A percentile compares a stretch with the other conserved stretches of the same genome.
phyloP scores from a whole-genome alignment of 768 basidiomycete genomes.

The Pholiota microspora region DNA sequence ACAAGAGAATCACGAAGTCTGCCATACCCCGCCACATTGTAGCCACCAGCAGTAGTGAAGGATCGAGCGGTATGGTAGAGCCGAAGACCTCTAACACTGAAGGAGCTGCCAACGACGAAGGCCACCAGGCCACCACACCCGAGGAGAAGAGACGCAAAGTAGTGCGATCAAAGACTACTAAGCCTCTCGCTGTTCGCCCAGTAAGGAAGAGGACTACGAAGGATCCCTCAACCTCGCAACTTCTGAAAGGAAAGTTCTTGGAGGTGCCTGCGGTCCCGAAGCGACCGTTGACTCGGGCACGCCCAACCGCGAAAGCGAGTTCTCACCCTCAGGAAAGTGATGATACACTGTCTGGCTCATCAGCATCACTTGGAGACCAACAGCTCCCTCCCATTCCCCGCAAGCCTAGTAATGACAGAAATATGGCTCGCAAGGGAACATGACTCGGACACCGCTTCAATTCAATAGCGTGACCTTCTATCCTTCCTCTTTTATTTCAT shows the following conservation, averaged over 20 bases:
- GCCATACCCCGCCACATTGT: not conserved
- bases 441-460: not conserved
- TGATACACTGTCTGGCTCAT: not conserved
- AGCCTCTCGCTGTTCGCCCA: not conserved
- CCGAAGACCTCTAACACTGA: slow-evolving; percentile 2
- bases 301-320: not conserved
- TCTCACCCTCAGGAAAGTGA: slow-evolving; percentile 7
- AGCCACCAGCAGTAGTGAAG: not conserved
- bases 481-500: too few species aligned
- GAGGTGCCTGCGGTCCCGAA: slow-evolving; percentile 2
- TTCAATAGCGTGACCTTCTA: too few species aligned
- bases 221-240: not conserved
- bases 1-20: not conserved
- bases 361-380: not conserved
- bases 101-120: slow-evolving; percentile 14
- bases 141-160: slow-evolving; percentile 34
- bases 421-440: not conserved
- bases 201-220: not conserved
- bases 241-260: slow-evolving; percentile 5
- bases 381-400: not conserved
- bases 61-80: slow-evolving; percentile 9
- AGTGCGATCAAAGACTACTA: slow-evolving; percentile 10
- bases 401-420: not conserved
- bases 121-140: slow-evolving; percentile 19
- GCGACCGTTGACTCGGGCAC: slow-evolving; percentile 1